A percentile compares a stretch with the other conserved stretches of the same genome.
phyloP scores from a whole-genome alignment of 2,329 filamentous ascomycete species.

The Aureobasidium namibiae region DNA sequence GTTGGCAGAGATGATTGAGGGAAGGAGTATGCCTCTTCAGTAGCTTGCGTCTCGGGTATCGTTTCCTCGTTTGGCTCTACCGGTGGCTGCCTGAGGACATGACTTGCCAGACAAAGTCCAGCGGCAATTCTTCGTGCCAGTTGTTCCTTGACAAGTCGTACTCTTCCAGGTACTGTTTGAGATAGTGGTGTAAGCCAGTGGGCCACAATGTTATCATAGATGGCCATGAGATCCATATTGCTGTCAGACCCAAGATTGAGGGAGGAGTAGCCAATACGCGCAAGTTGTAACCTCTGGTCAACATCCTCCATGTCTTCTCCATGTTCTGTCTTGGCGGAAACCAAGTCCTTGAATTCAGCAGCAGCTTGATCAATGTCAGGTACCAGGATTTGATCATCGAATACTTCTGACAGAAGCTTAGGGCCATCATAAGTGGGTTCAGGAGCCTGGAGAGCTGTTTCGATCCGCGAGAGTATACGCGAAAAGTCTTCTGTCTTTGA shows the following conservation, averaged over 20 bases:
- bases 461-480: background rate
- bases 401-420: constrained; percentile 2
- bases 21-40: background rate
- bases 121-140: constrained; percentile 24
- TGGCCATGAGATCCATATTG: background rate
- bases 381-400: constrained; percentile 13
- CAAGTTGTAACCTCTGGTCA: constrained; percentile 2
- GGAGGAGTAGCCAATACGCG: constrained; percentile 3
- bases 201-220: constrained; percentile 21
- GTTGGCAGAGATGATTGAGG: constrained; percentile 20
- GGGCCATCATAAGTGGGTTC: background rate
- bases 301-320: background rate
- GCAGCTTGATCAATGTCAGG: constrained; percentile 16
- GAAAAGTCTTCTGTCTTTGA: background rate
- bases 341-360: constrained; percentile 13
- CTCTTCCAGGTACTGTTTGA: constrained; percentile 18
- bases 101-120: constrained; percentile 30
- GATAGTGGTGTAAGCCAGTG: constrained; percentile 21
- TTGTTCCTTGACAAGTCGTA: constrained; percentile 25
- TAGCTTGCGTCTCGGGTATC: constrained; percentile 13
- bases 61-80: background rate
- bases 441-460: background rate
- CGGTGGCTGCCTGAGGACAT: constrained; percentile 13
- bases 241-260: constrained; percentile 3
- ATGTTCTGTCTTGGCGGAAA: background rate